Conservation (phyloP, 1,284 basidiomycete species). For the Sanghuangporus baumii region DNA sequence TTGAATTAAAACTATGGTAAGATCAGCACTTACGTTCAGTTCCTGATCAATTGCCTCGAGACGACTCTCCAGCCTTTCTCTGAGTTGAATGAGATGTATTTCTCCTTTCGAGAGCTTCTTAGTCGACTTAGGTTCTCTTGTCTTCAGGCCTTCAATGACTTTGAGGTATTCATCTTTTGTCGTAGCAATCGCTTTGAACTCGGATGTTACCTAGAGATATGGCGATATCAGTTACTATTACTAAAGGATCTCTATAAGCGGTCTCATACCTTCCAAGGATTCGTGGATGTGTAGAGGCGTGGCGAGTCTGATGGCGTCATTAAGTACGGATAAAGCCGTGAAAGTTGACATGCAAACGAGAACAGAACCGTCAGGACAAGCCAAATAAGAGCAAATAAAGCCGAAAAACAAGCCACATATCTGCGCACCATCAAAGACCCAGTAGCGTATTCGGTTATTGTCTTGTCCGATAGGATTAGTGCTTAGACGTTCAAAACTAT, state of each 20-base stretch:
- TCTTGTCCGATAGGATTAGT: constrained; percentile 71
- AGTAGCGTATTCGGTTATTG: constrained; percentile 63
- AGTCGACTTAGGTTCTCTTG: constrained; percentile 37
- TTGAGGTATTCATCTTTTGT: constrained; percentile 65
- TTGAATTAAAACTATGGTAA: constrained; percentile 2
- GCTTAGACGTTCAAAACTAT: constrained; percentile 56
- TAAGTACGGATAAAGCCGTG: constrained; percentile 17
- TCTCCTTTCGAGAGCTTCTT: constrained; percentile 47
- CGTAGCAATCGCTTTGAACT: constrained; percentile 62
- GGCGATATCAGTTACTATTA: neutral
- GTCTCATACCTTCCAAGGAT: constrained; percentile 62
- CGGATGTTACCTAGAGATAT: constrained; percentile 44
- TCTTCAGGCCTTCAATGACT: constrained; percentile 55
- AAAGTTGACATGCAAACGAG: constrained; percentile 23
- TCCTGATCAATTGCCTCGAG: constrained; percentile 63
- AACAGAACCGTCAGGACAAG: constrained; percentile 22
- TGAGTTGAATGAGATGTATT: constrained; percentile 48
- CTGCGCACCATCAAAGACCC: constrained; percentile 78
- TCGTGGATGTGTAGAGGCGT: constrained; percentile 71
- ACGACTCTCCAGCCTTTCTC: constrained; percentile 54
- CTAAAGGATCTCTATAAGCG: neutral
- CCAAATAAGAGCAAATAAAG: constrained; percentile 67
- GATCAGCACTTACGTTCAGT: constrained; percentile 49
- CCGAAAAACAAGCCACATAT: constrained; percentile 32
- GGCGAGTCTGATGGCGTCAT: constrained; percentile 58